Evolutionary conservation across 176 grass and related monocot species (phyloP).

Genomic region (Eleusine coracana): DNA sequence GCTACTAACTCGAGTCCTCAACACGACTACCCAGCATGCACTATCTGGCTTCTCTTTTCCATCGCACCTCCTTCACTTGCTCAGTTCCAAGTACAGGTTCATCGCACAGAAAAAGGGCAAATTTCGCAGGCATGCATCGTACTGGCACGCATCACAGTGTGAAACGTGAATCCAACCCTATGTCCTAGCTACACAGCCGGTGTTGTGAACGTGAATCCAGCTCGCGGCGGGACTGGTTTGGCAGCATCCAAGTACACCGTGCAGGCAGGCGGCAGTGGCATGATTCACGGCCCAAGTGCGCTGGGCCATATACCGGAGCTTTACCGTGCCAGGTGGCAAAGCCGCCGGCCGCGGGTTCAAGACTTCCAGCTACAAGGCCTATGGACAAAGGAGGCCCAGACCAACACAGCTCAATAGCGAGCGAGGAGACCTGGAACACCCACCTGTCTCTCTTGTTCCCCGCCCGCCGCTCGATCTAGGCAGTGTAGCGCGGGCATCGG

Average conservation of each 20-base stretch:
- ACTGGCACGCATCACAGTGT: neutral
- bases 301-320: neutral
- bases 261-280: neutral
- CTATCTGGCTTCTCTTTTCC: neutral
- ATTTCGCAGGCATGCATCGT: neutral
- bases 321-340: conserved; percentile 32
- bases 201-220: neutral
- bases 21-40: no score
- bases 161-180: neutral
- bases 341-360: neutral
- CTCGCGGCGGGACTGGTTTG: conserved; percentile 4
- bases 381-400: no score
- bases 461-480: no score
- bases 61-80: neutral
- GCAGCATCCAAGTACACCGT: conserved; percentile 10
- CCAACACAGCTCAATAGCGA: no score
- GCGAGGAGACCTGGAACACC: no score
- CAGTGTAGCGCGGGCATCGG: no score
- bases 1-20: no score
- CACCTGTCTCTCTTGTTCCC: no score
- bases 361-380: neutral
- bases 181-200: neutral
- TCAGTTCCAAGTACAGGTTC: neutral
- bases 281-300: neutral
- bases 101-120: neutral